A percentile compares a stretch with the other conserved stretches of the same genome.
Evolutionary conservation across 2,329 filamentous ascomycete species (phyloP).

Genomic region (Ophiostoma quercus): DNA sequence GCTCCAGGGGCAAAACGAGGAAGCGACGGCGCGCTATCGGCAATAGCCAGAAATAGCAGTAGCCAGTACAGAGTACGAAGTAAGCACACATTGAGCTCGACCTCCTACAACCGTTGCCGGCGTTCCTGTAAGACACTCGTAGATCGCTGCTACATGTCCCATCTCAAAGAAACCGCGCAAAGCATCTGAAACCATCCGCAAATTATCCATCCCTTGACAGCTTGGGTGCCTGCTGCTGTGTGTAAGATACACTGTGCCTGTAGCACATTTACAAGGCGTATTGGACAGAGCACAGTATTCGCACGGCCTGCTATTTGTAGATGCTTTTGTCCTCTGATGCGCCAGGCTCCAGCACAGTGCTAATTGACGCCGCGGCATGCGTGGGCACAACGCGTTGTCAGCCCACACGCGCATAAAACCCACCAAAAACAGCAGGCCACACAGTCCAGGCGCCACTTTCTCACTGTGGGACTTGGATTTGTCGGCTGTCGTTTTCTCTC

Average conservation of each 20-base stretch:
- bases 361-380: not conserved
- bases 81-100: not conserved
- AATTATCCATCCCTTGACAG: constrained; percentile 7
- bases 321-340: not conserved
- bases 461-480: constrained; percentile 20
- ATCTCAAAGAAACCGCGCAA: constrained; percentile 10
- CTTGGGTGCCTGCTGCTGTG: not conserved
- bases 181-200: constrained; percentile 7
- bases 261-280: too few relatives aligned
- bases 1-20: not conserved
- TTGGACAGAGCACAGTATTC: not conserved
- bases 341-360: constrained; percentile 19
- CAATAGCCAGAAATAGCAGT: not conserved
- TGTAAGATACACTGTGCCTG: not conserved
- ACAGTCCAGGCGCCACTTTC: constrained; percentile 22
- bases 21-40: not conserved
- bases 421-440: not conserved
- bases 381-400: constrained; percentile 17
- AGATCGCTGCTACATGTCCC: constrained; percentile 1
- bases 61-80: too few relatives aligned
- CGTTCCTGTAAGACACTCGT: not conserved
- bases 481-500: not conserved
- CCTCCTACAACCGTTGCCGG: not conserved
- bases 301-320: not conserved
- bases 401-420: constrained; percentile 15